phyloP scores from a whole-genome alignment of 2,329 filamentous ascomycete species.

The Colletotrichum melonis region DNA sequence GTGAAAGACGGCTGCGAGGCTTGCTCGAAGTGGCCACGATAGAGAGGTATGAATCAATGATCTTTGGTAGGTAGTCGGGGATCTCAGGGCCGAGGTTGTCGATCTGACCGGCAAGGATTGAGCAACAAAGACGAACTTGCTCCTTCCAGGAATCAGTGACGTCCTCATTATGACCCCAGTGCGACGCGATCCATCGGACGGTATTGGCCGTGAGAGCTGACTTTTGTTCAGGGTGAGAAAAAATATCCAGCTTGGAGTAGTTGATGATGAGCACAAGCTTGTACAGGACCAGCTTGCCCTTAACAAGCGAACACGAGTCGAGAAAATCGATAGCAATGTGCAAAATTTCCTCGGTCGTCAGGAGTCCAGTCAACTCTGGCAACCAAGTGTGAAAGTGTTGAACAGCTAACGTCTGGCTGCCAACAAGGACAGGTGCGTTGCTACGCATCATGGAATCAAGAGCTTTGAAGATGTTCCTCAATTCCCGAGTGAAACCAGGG shows the following conservation, averaged over 20 bases:
- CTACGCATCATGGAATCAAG: slow-evolving; percentile 92
- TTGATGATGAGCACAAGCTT: slow-evolving; percentile 94
- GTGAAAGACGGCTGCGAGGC: slow-evolving; percentile 76
- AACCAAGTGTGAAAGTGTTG: slow-evolving; percentile 98
- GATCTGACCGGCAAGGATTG: slow-evolving; percentile 88
- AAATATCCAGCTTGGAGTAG: slow-evolving; percentile 85
- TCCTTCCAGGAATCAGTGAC: slow-evolving; percentile 90
- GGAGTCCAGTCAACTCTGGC: slow-evolving; percentile 83
- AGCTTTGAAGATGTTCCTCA: slow-evolving; percentile 89
- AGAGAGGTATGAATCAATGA: slow-evolving; percentile 87
- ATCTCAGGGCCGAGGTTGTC: slow-evolving; percentile 83
- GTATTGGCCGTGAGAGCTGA: slow-evolving; percentile 83
- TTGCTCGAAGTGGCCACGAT: slow-evolving; percentile 69
- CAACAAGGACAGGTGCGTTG: slow-evolving; percentile 84
- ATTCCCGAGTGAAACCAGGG: slow-evolving; percentile 80
- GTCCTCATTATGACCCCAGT: slow-evolving; percentile 83
- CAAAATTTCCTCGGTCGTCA: slow-evolving; percentile 86
- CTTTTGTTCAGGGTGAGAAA: slow-evolving; percentile 81
- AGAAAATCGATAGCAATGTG: slow-evolving; percentile 94
- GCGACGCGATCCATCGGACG: slow-evolving; percentile 89
- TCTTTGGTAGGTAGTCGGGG: slow-evolving; percentile 89
- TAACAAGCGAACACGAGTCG: slow-evolving; percentile 87
- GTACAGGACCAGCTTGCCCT: slow-evolving; percentile 91
- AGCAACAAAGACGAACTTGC: slow-evolving; percentile 93
- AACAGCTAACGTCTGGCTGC: slow-evolving; percentile 93